Evolutionary conservation across 2,329 filamentous ascomycete genomes (phyloP).

Genomic region (Verticillium nonalfalfae): DNA sequence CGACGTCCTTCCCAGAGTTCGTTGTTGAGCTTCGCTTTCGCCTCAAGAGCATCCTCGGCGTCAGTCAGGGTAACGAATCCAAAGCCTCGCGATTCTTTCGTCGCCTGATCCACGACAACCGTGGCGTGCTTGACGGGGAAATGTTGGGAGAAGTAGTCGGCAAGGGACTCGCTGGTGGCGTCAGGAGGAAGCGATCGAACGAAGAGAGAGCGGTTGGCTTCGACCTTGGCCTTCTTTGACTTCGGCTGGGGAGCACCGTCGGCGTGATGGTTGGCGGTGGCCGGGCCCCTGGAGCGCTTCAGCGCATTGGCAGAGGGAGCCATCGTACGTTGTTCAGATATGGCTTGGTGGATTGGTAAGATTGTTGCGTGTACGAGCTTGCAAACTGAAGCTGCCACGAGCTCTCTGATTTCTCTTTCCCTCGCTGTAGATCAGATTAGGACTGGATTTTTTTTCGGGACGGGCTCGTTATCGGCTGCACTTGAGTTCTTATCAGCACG

Average conservation of each 20-base stretch:
- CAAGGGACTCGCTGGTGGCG: slow-evolving; percentile 75
- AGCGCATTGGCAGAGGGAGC: slow-evolving; percentile 7
- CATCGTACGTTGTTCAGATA: not conserved
- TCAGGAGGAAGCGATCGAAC: slow-evolving; percentile 76
- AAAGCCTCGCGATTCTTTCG: slow-evolving; percentile 84
- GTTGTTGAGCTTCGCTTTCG: slow-evolving; percentile 75
- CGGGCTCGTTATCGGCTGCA: not conserved
- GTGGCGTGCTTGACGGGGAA: slow-evolving; percentile 94
- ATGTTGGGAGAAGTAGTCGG: slow-evolving; percentile 86
- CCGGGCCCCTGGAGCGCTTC: slow-evolving; percentile 8
- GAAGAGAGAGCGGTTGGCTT: slow-evolving; percentile 71
- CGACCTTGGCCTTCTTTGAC: slow-evolving; percentile 51
- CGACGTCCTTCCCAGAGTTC: slow-evolving; percentile 71
- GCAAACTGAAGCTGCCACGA: not conserved
- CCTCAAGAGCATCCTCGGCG: slow-evolving; percentile 78
- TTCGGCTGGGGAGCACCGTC: slow-evolving; percentile 19
- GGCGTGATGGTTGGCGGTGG: slow-evolving; percentile 12
- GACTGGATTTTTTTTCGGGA: slow-evolving; percentile 7
- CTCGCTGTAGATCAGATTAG: not conserved
- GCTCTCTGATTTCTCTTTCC: not conserved
- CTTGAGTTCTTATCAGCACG: slow-evolving; percentile 8
- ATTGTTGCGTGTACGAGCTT: not conserved
- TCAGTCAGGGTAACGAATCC: slow-evolving; percentile 98
- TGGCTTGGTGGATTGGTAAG: not conserved
- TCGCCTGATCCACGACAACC: slow-evolving; percentile 80